These are phyloP conservation scores for Pseudogymnoascus sp. DNA, from an alignment of 2,329 filamentous ascomycete species.

Conservation along the genomic window DNA sequence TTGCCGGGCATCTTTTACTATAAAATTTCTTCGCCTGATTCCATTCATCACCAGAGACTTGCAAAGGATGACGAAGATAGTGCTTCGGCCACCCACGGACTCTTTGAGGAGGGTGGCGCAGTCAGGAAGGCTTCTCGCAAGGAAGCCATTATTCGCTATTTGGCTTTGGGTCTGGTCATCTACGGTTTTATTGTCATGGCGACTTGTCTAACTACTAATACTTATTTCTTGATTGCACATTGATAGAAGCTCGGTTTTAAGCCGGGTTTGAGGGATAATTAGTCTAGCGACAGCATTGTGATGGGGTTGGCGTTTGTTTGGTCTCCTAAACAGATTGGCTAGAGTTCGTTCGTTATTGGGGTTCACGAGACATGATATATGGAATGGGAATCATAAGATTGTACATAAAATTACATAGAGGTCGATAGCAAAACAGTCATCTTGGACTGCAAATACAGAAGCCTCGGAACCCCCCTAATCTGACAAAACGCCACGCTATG, in stretches of 20 bases:
- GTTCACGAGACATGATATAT: slow-evolving; percentile 3
- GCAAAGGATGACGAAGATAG: slow-evolving; percentile 85
- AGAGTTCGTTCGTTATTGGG: neutral
- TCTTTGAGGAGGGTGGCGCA: slow-evolving; percentile 27
- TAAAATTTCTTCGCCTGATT: slow-evolving; percentile 89
- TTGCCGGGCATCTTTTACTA: slow-evolving; percentile 95
- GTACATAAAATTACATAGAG: slow-evolving; percentile 12
- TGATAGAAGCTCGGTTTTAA: neutral
- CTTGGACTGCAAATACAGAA: slow-evolving; percentile 5
- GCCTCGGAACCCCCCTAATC: neutral
- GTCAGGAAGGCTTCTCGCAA: slow-evolving; percentile 40
- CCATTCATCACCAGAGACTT: slow-evolving; percentile 73
- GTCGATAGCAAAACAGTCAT: slow-evolving; percentile 7
- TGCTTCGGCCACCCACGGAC: slow-evolving; percentile 43
- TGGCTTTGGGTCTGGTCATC: slow-evolving; percentile 65
- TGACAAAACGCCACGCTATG: slow-evolving; percentile 14
- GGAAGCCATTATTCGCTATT: slow-evolving; percentile 55
- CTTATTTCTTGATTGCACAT: slow-evolving; percentile 53
- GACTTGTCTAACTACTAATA: slow-evolving; percentile 76
- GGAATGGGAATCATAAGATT: slow-evolving; percentile 8
- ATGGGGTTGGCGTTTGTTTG: slow-evolving; percentile 17
- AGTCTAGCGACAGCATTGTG: slow-evolving; percentile 16
- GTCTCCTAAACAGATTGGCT: neutral
- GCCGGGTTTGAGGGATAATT: neutral
- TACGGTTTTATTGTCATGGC: slow-evolving; percentile 88